These are phyloP conservation scores for Leucogyrophana mollusca DNA, from an alignment of 768 basidiomycete genomes.

Conservation along the genomic window DNA sequence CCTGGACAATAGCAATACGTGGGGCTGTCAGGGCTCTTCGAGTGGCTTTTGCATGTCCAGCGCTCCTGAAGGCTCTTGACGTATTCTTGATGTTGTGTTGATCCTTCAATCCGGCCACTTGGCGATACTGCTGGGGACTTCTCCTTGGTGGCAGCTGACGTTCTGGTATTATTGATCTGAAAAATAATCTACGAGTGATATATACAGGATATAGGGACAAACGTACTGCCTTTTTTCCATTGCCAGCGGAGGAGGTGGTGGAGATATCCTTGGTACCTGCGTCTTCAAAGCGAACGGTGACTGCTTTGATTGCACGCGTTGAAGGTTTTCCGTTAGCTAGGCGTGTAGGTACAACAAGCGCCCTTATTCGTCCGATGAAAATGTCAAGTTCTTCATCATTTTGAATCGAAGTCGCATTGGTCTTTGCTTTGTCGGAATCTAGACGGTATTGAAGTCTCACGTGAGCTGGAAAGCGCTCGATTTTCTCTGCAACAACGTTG, in stretches of 20 bases:
- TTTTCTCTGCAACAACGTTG: conserved; percentile 1
- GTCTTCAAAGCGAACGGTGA: neutral
- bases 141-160: no score
- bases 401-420: neutral
- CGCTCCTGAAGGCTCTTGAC: neutral
- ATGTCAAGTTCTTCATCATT: neutral
- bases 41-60: neutral
- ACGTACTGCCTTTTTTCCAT: neutral
- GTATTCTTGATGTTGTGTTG: neutral
- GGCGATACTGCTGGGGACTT: neutral
- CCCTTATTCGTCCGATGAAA: neutral
- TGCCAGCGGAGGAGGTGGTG: neutral
- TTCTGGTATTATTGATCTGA: neutral
- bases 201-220: neutral
- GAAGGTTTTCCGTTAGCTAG: conserved; percentile 1
- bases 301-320: neutral
- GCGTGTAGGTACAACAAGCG: neutral
- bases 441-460: conserved; percentile 2
- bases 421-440: conserved; percentile 5
- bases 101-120: neutral
- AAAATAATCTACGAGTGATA: neutral
- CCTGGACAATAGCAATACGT: neutral
- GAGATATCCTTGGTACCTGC: neutral
- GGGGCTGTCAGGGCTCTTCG: neutral
- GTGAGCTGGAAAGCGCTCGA: neutral